Conservation (phyloP, 192 early-diverging fungal genomes). For the Dissophora ornata region DNA sequence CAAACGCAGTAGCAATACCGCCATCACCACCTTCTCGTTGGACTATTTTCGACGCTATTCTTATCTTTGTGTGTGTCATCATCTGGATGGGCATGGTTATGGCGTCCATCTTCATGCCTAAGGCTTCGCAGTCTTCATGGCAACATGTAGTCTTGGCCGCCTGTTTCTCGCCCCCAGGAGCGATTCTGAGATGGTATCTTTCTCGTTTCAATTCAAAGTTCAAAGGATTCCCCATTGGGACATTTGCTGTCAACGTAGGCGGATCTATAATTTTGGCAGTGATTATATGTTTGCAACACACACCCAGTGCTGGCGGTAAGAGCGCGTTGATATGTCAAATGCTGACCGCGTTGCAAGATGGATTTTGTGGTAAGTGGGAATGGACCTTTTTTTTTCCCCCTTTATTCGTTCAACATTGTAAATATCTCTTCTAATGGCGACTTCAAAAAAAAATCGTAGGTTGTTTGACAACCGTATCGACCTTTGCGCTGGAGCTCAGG, state of each 20-base stretch:
- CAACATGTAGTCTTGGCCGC: slow-evolving; percentile 54
- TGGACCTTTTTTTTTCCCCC: neutral
- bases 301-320: slow-evolving; percentile 15
- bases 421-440: neutral
- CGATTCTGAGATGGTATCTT: slow-evolving; percentile 63
- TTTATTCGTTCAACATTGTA: neutral
- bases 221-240: slow-evolving; percentile 61
- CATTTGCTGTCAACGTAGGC: slow-evolving; percentile 61
- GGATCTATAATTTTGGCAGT: slow-evolving; percentile 59
- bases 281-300: slow-evolving; percentile 54
- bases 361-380: slow-evolving; percentile 63
- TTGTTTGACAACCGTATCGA: slow-evolving; percentile 57
- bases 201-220: slow-evolving; percentile 53
- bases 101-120: slow-evolving; percentile 36
- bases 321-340: slow-evolving; percentile 46
- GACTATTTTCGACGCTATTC: slow-evolving; percentile 13
- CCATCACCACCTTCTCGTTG: slow-evolving; percentile 17
- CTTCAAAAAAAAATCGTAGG: slow-evolving; percentile 24
- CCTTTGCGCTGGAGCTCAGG: slow-evolving; percentile 55
- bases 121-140: slow-evolving; percentile 8
- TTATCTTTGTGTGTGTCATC: slow-evolving; percentile 5
- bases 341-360: slow-evolving; percentile 59
- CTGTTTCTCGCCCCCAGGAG: slow-evolving; percentile 63
- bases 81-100: slow-evolving; percentile 56
- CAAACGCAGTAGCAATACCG: neutral